Evolutionary conservation across 805 yeast species (phyloP).

Genomic region (Priceomyces melissophilus): DNA sequence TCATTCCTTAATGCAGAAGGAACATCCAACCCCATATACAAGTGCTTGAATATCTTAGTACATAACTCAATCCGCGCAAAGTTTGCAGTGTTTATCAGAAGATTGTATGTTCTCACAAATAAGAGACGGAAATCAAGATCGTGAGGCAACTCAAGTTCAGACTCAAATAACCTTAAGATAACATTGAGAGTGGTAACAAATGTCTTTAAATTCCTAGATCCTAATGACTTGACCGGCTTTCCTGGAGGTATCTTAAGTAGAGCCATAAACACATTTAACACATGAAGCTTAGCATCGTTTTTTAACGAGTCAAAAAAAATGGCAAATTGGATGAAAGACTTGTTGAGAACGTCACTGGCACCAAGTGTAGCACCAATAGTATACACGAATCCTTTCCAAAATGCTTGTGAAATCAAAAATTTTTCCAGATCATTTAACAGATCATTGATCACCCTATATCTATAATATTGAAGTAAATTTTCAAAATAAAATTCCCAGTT

Average conservation of each 20-base stretch:
- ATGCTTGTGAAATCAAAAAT: slow-evolving; percentile 22
- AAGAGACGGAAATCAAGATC: slow-evolving; percentile 29
- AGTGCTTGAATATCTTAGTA: slow-evolving; percentile 41
- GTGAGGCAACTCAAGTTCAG: slow-evolving; percentile 28
- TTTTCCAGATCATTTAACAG: slow-evolving; percentile 7
- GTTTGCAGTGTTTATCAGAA: slow-evolving; percentile 50
- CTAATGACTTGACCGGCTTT: slow-evolving; percentile 7
- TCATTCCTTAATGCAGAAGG: slow-evolving; percentile 8
- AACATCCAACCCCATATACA: slow-evolving; percentile 17
- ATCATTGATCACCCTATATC: slow-evolving; percentile 1
- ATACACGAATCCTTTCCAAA: slow-evolving; percentile 55
- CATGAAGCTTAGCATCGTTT: slow-evolving; percentile 7
- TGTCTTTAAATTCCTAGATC: slow-evolving; percentile 19
- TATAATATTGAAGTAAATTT: slow-evolving; percentile 18
- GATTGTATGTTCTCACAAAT: slow-evolving; percentile 49
- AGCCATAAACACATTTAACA: slow-evolving; percentile 13
- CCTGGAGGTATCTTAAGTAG: slow-evolving; percentile 16
- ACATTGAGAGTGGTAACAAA: slow-evolving; percentile 22
- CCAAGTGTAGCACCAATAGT: slow-evolving; percentile 58
- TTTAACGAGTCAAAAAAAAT: slow-evolving; percentile 30
- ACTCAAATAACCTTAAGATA: slow-evolving; percentile 39
- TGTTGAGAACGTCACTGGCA: slow-evolving; percentile 40
- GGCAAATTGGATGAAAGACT: slow-evolving; percentile 33
- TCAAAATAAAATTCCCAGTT: slow-evolving; percentile 16
- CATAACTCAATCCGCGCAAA: slow-evolving; percentile 35